A percentile compares a stretch with the other conserved stretches of the same genome.
These are phyloP conservation scores for Trichoderma sp. DNA, from an alignment of 2,329 filamentous ascomycete species.

Conservation along the genomic window DNA sequence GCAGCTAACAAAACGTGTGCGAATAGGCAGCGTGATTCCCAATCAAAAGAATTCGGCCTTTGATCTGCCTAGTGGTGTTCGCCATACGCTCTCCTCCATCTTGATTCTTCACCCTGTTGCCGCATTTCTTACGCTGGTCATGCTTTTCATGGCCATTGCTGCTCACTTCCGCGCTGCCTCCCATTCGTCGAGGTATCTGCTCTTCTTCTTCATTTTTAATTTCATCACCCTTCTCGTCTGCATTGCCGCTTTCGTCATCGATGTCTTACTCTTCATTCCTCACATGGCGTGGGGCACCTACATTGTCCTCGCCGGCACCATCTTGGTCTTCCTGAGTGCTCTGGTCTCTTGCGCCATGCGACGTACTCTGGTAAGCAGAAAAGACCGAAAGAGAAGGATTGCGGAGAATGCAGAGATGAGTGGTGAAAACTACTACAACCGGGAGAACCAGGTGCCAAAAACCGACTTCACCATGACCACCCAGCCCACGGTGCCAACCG, in stretches of 20 bases:
- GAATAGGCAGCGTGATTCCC: slow-evolving; percentile 27
- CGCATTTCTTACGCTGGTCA: slow-evolving; percentile 78
- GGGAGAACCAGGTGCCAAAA: slow-evolving; percentile 57
- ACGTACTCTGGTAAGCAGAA: slow-evolving; percentile 83
- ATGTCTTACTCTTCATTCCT: slow-evolving; percentile 91
- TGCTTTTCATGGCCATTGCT: slow-evolving; percentile 73
- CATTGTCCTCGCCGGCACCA: slow-evolving; percentile 84
- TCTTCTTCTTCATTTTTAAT: slow-evolving; percentile 80
- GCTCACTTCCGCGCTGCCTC: slow-evolving; percentile 85
- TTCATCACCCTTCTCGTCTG: slow-evolving; percentile 82
- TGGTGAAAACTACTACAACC: slow-evolving; percentile 84
- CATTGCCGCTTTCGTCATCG: slow-evolving; percentile 84
- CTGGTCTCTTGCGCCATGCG: slow-evolving; percentile 94
- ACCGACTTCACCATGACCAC: slow-evolving; percentile 41
- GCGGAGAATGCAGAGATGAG: slow-evolving; percentile 97
- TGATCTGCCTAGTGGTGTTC: slow-evolving; percentile 52
- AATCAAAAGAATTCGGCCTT: slow-evolving; percentile 46
- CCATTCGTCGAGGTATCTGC: slow-evolving; percentile 85
- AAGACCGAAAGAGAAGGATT: slow-evolving; percentile 88
- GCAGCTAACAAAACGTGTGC: neutral
- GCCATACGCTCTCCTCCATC: slow-evolving; percentile 74
- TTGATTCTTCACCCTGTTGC: slow-evolving; percentile 92
- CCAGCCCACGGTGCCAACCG: slow-evolving; percentile 58
- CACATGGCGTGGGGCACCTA: slow-evolving; percentile 94
- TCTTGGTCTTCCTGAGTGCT: slow-evolving; percentile 76